A percentile compares a stretch with the other conserved stretches of the same genome.
Evolutionary conservation across 2,329 filamentous ascomycete genomes (phyloP).

Genomic region (Ilyonectria sp.): DNA sequence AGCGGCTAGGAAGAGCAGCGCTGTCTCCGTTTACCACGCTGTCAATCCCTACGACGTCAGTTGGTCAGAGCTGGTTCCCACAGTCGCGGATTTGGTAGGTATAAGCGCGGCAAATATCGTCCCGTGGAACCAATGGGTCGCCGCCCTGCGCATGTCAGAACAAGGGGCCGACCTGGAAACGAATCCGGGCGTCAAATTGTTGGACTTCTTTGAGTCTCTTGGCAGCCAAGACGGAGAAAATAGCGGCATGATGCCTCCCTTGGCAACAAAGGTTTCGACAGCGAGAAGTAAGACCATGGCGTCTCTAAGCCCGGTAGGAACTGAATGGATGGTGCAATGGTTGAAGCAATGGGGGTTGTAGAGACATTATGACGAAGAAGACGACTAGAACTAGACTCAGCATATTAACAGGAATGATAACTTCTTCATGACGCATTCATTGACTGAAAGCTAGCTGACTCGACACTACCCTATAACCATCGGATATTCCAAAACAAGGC

Average conservation of each 20-base stretch:
- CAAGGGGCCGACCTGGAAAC: neutral
- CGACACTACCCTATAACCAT: neutral
- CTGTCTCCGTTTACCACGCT: neutral
- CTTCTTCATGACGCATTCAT: neutral
- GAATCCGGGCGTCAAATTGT: neutral
- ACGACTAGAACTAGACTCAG: neutral
- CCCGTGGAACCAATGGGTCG: neutral
- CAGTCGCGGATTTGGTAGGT: neutral
- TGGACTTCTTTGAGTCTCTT: neutral
- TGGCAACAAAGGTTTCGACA: neutral
- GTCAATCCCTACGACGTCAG: neutral
- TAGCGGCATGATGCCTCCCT: neutral
- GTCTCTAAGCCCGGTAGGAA: neutral
- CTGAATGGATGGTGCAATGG: constrained; percentile 2
- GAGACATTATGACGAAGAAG: neutral
- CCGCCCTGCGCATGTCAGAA: neutral
- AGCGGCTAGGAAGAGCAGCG: neutral
- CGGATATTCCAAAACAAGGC: neutral
- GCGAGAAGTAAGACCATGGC: neutral
- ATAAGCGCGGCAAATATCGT: neutral
- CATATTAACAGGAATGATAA: neutral
- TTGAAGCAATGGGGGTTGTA: neutral
- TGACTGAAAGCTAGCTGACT: too few relatives aligned
- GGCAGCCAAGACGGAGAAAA: neutral
- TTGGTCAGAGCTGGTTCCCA: neutral